Base-by-base conservation (phyloP, 257 asterid species). In the Salvia hispanica region DNA sequence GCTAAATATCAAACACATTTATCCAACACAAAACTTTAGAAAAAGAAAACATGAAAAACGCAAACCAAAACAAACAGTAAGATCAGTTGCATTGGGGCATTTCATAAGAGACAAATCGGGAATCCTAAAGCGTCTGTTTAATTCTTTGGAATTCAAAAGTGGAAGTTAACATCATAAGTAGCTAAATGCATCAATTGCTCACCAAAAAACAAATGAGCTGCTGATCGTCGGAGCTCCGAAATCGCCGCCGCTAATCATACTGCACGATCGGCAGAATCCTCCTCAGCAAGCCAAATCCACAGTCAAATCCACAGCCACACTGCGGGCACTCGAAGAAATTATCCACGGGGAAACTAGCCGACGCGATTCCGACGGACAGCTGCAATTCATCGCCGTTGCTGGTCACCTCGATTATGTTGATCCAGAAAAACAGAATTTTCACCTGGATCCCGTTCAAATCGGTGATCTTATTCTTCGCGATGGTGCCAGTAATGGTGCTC, bases 231-330 rank as follows among this genome's bases (percentile, higher is more conserved):
- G 1, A 18, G 36, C 58, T 25, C 50, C 7, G 4, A 8, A 36
- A 13, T 4, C 52, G 39, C 64, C 61, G 31, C 66, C 60, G 39
- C 46, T 39, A 59, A 25, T 44, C 37, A 34, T 47, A 50, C 64
- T 6, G 39, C 36, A 67, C 36, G 9, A 76, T 57, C 66, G 72
- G 74, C n/a, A 65, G 7, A 42, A 46, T 18, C 69, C 62, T 50
- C 3, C 37, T 4, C 14, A 36, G 3, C 37, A 55, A 54, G 54
- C 74, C 6, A 14, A 48, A 46, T 12, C 6, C 13, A 66, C 86
- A 82, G 76, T 85, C 89, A 54, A 83, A 89, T 39, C 95, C 96
- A 66, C 91, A 87, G 0, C 96, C 98, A 45, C 98, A 92, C 70
- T 77, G 86, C 36, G 97, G 98, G 11, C 86, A 68, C 78, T 86